Evolutionary conservation across 2,329 filamentous ascomycete genomes (phyloP).

Genomic region (Aspergillus tanneri): DNA sequence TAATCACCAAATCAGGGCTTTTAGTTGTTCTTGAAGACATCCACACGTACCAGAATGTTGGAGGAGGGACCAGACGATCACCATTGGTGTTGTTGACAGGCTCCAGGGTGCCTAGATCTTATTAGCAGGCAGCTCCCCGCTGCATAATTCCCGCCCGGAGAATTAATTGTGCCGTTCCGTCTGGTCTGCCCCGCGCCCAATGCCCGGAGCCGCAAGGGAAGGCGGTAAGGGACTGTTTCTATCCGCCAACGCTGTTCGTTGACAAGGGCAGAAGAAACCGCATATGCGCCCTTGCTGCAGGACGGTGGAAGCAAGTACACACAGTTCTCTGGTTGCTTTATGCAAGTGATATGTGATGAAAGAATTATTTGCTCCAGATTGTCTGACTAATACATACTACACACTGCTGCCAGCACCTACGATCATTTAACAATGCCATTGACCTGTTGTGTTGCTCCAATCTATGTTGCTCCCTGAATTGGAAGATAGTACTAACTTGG

Average conservation of each 20-base stretch:
- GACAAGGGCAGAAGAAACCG: conserved; percentile 18
- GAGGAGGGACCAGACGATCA: no score
- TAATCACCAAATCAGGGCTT: background rate
- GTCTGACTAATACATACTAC: conserved; percentile 3
- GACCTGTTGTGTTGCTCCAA: conserved; percentile 1
- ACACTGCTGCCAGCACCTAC: background rate
- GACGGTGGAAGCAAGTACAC: conserved; percentile 5
- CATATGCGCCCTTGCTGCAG: conserved; percentile 16
- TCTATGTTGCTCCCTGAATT: background rate
- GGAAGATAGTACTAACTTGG: conserved; percentile 17
- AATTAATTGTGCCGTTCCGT: conserved; percentile 21
- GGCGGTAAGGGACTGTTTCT: conserved; percentile 14
- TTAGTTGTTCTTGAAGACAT: background rate
- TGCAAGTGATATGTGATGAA: background rate
- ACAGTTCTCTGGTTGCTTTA: background rate
- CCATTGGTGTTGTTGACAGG: background rate
- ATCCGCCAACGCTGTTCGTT: conserved; percentile 15
- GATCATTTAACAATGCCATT: background rate
- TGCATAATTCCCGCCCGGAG: conserved; percentile 15
- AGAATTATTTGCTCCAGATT: background rate
- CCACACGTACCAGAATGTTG: background rate
- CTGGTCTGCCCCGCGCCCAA: conserved; percentile 20
- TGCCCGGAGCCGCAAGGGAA: conserved; percentile 22
- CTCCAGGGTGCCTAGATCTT: no score
- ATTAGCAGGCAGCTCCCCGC: background rate